These are phyloP conservation scores for Emydomyces testavorans DNA, from an alignment of 2,329 filamentous ascomycete species.

Conservation along the genomic window DNA sequence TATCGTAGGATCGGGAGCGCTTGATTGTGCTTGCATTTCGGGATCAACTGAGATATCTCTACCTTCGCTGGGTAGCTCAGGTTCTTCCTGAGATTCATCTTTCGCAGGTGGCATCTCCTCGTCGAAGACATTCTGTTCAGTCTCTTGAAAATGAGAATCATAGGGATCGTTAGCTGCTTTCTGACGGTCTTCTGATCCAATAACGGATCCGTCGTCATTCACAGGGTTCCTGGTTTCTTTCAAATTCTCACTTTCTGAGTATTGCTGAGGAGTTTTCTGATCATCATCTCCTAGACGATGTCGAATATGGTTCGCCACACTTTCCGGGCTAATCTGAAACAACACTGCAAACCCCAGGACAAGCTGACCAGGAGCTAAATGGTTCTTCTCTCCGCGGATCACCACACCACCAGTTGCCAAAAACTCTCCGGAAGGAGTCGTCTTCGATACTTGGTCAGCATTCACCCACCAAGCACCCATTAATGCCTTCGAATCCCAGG, in stretches of 20 bases:
- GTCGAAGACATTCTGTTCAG: neutral
- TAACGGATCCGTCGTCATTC: neutral
- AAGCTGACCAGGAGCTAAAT: conserved; percentile 73
- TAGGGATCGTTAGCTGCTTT: conserved; percentile 19
- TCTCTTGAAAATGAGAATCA: conserved; percentile 3
- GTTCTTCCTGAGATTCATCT: neutral
- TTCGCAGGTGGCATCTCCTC: neutral
- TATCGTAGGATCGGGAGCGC: neutral
- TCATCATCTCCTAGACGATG: conserved; percentile 44
- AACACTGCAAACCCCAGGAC: conserved; percentile 77
- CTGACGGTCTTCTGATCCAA: neutral
- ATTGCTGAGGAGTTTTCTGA: conserved; percentile 19
- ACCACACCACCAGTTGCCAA: conserved; percentile 67
- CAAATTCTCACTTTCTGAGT: conserved; percentile 13
- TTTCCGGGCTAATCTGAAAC: conserved; percentile 82
- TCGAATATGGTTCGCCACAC: conserved; percentile 66
- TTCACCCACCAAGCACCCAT: conserved; percentile 97
- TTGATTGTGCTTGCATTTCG: neutral
- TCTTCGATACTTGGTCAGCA: conserved; percentile 82
- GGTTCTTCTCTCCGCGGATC: conserved; percentile 80
- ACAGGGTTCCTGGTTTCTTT: neutral
- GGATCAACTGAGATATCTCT: neutral
- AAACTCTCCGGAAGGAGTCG: conserved; percentile 65
- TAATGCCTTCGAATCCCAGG: conserved; percentile 92
- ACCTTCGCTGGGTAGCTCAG: neutral